phyloP scores from a whole-genome alignment of 306 rosid species.

The Chamaecrista fasciculata region DNA sequence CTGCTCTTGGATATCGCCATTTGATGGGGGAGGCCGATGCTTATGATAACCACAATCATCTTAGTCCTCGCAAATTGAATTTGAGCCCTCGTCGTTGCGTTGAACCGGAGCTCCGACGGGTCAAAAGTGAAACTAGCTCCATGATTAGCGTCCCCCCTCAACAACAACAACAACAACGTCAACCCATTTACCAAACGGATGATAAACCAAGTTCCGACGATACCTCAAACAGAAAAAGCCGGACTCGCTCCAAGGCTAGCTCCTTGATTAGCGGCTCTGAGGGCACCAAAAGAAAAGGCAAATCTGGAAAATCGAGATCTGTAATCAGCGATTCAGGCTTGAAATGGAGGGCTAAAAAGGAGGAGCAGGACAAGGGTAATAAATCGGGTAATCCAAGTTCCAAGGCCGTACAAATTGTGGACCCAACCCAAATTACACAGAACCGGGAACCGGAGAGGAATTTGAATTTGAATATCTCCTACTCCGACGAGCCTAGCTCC shows the following conservation, averaged over 20 bases:
- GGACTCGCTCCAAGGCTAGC: conserved; percentile 37
- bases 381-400: conserved; percentile 22
- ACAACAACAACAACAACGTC: conserved; percentile 30
- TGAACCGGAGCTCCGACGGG: conserved; percentile 48
- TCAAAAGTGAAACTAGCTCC: conserved; percentile 79
- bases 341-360: conserved; percentile 15
- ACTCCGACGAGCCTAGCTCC: not conserved
- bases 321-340: conserved; percentile 16
- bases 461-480: too few relatives aligned
- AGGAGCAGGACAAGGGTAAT: not conserved
- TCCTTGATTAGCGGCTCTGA: conserved; percentile 42
- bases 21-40: conserved; percentile 59
- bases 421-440: not conserved
- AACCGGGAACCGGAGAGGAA: not conserved
- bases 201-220: conserved; percentile 48
- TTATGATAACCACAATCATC: conserved; percentile 1
- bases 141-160: conserved; percentile 49
- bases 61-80: conserved; percentile 10
- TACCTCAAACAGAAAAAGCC: conserved; percentile 22
- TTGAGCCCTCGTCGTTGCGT: too few relatives aligned
- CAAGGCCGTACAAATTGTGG: not conserved
- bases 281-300: conserved; percentile 16
- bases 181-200: too few relatives aligned
- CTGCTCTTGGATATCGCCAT: conserved; percentile 51
- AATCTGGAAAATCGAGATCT: conserved; percentile 13